Conservation (phyloP, 2,329 filamentous ascomycete genomes). For the Cladosporium sp. region DNA sequence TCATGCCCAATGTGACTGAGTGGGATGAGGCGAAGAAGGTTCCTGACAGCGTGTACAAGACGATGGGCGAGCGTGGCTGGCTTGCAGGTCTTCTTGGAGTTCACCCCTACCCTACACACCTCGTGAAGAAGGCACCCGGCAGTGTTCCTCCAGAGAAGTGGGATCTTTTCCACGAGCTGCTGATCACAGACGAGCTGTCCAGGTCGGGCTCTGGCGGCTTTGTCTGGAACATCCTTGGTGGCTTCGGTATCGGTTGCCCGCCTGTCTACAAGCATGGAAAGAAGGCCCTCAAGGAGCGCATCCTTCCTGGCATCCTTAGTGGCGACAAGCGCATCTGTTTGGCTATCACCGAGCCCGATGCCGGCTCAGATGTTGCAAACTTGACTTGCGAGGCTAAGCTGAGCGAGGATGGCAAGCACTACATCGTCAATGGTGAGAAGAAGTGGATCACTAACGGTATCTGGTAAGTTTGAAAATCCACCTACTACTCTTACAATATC, state of each 20-base stretch:
- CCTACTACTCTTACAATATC: constrained; percentile 48
- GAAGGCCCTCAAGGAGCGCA: constrained; percentile 79
- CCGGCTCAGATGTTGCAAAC: constrained; percentile 92
- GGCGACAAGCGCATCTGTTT: constrained; percentile 98
- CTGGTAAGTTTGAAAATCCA: constrained; percentile 24
- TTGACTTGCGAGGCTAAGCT: constrained; percentile 94
- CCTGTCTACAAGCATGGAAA: constrained; percentile 90
- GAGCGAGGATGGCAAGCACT: constrained; percentile 93
- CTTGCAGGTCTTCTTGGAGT: constrained; percentile 87
- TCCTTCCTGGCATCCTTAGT: constrained; percentile 81
- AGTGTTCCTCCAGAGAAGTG: constrained; percentile 84
- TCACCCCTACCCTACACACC: constrained; percentile 70
- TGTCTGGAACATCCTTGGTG: constrained; percentile 95
- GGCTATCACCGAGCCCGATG: constrained; percentile 94
- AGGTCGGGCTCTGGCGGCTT: constrained; percentile 86
- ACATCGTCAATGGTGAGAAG: constrained; percentile 99
- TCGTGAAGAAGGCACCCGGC: constrained; percentile 68
- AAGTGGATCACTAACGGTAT: constrained; percentile 99
- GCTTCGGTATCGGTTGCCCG: constrained; percentile 93
- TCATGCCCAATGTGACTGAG: constrained; percentile 89
- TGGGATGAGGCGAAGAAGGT: constrained; percentile 97
- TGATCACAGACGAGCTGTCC: constrained; percentile 91
- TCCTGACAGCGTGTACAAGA: constrained; percentile 86
- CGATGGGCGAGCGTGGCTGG: constrained; percentile 91
- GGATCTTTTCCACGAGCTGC: constrained; percentile 98